These are phyloP conservation scores for Xylariomycetidae sp. DNA, from an alignment of 2,329 filamentous ascomycete species.

Conservation along the genomic window DNA sequence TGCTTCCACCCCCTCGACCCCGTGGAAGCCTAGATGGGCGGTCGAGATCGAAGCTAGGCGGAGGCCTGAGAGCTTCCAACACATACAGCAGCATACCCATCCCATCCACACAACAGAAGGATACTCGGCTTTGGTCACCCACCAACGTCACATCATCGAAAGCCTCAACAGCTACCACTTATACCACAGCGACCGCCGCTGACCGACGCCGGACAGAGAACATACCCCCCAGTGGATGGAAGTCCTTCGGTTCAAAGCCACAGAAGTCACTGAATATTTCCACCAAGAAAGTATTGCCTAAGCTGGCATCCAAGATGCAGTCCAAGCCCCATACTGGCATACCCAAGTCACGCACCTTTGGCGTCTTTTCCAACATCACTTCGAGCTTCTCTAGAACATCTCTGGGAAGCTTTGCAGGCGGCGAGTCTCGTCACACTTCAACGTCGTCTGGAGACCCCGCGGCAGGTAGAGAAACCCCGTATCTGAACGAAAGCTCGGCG, in stretches of 20 bases:
- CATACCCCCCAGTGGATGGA: slow-evolving; percentile 13
- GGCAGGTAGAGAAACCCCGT: slow-evolving; percentile 2
- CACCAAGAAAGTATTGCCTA: slow-evolving; percentile 3
- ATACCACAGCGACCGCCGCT: slow-evolving; percentile 6
- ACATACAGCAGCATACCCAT: slow-evolving; percentile 16
- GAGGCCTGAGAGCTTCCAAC: slow-evolving; percentile 9
- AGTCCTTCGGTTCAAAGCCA: slow-evolving; percentile 7
- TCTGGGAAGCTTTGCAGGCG: slow-evolving; percentile 27
- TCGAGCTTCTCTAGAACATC: slow-evolving; percentile 35
- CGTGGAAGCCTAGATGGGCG: slow-evolving; percentile 3
- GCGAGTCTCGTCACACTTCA: slow-evolving; percentile 39
- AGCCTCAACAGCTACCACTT: slow-evolving; percentile 9
- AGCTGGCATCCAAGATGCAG: slow-evolving; percentile 7
- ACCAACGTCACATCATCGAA: slow-evolving; percentile 7
- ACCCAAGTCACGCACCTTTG: slow-evolving; percentile 40
- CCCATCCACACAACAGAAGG: slow-evolving; percentile 4
- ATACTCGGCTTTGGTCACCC: slow-evolving; percentile 2
- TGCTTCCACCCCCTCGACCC: slow-evolving; percentile 5
- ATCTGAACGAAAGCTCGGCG: slow-evolving; percentile 3
- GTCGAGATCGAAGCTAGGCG: not conserved
- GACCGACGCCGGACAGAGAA: slow-evolving; percentile 18
- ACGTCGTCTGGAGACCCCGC: slow-evolving; percentile 10
- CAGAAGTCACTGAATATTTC: slow-evolving; percentile 10
- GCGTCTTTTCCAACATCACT: slow-evolving; percentile 38
- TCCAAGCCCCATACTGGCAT: slow-evolving; percentile 19